Evolutionary conservation across 2,329 filamentous ascomycete genomes (phyloP), one percentile per base, ranked within the genome.

Genomic region (Cyphellophora attinorum): DNA sequence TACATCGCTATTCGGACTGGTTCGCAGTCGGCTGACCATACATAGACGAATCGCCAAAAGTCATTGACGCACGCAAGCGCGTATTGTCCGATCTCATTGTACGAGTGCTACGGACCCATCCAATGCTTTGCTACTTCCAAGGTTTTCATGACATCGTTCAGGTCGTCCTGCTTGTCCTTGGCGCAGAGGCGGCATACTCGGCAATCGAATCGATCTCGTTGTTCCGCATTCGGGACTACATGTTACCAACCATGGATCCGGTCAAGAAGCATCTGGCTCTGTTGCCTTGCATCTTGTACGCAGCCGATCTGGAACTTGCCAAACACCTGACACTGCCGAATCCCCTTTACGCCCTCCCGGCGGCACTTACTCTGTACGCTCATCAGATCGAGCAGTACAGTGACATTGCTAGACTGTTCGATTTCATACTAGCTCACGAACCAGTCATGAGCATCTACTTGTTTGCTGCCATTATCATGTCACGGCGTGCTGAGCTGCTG

Each of bases 121-220:
- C 88, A 11, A 79, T 80, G 55, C 74, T 98, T 21, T 85, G 79
- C 65, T 98, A 98, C 62, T 98, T 98, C 59, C 91, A 98, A 64
- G 91, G 91, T 55, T 98, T 93, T 57, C 91, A 98, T 60, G 91
- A 98, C 62, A 96, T 98, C 52, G 91, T 85, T 49, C 93, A 98
- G 61, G 91, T 98, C 15, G 72, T 98, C 40, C 73, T 96, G 27
- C 72, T 98, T 11, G 88, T 95, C 8, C 69, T 98, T 3, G 79
- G 80, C 1, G 62, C 74, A 6, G 52, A 67, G 14, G 56, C 67
- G 35, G 79, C 83, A 11, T 66, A 71, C 12, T 58, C 67, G 5
- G 76, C 80, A 11, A 75, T 93, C 19, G 72, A 82, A 19, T 81
- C 83, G n/a, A 76, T 98, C 39, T 94, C 88, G 3, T 69, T 88